A percentile compares a stretch with the other conserved stretches of the same genome.
Conservation (phyloP, 1,284 basidiomycete species). For the Stereum hirsutum region DNA sequence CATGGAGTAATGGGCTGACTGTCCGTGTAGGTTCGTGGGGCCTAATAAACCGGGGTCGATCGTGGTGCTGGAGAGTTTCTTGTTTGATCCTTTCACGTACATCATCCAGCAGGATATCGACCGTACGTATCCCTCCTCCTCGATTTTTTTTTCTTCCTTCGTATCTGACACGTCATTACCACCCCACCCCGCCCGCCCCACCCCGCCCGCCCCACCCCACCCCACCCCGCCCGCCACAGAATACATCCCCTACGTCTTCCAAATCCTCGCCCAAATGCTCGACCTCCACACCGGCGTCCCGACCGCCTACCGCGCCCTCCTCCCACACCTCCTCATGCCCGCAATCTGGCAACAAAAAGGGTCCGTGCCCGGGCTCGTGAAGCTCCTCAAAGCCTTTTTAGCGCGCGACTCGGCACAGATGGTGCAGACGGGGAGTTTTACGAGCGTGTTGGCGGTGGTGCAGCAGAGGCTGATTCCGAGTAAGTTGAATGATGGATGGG, state of each 20-base stretch:
- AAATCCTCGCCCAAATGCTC: slow-evolving; percentile 93
- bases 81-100: slow-evolving; percentile 86
- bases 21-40: slow-evolving; percentile 60
- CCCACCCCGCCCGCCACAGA: slow-evolving; percentile 44
- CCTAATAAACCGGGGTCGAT: slow-evolving; percentile 60
- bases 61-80: slow-evolving; percentile 67
- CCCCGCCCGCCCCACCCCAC: neutral
- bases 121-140: slow-evolving; percentile 39
- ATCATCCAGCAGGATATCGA: slow-evolving; percentile 91
- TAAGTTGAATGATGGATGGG: slow-evolving; percentile 86
- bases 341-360: slow-evolving; percentile 91
- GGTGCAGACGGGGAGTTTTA: slow-evolving; percentile 67
- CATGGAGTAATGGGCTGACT: no score
- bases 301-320: slow-evolving; percentile 67
- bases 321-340: slow-evolving; percentile 83
- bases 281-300: slow-evolving; percentile 76
- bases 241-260: slow-evolving; percentile 97
- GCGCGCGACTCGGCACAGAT: slow-evolving; percentile 63
- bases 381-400: slow-evolving; percentile 83
- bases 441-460: slow-evolving; percentile 80
- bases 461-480: slow-evolving; percentile 86
- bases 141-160: neutral
- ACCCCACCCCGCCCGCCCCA: neutral
- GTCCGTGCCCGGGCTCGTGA: slow-evolving; percentile 91
- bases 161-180: neutral